A percentile compares a stretch with the other conserved stretches of the same genome.
These are phyloP conservation scores for Truncatella angustata DNA, from an alignment of 2,329 filamentous ascomycete genomes.

Conservation along the genomic window DNA sequence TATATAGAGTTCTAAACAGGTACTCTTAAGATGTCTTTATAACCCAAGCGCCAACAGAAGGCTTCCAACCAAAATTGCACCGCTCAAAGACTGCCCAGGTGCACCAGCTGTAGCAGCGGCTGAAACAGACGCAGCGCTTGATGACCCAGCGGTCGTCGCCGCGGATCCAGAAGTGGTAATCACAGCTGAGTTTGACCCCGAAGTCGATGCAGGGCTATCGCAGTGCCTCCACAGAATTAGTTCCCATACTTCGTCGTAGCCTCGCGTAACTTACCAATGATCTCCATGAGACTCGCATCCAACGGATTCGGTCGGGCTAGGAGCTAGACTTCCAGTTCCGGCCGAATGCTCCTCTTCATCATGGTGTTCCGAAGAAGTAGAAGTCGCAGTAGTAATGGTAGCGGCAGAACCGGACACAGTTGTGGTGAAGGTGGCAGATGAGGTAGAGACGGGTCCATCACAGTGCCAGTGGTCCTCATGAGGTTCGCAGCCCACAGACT, in stretches of 20 bases:
- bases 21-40: too few species aligned
- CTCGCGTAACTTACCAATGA: constrained; percentile 30
- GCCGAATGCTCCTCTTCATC: constrained; percentile 13
- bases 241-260: too few species aligned
- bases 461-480: constrained; percentile 37
- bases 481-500: constrained; percentile 31
- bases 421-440: neutral
- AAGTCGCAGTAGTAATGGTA: neutral
- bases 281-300: constrained; percentile 38
- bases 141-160: neutral
- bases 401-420: neutral
- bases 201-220: constrained; percentile 15
- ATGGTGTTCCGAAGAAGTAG: constrained; percentile 12
- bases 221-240: too few species aligned
- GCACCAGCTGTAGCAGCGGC: neutral
- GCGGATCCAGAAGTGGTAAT: neutral
- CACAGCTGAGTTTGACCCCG: too few species aligned
- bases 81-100: neutral
- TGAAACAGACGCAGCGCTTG: neutral
- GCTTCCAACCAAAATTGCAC: neutral
- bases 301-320: constrained; percentile 33
- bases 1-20: too few species aligned
- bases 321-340: constrained; percentile 23
- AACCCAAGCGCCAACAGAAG: neutral
- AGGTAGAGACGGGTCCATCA: constrained; percentile 15